These are phyloP conservation scores for Diaporthe destruens DNA, from an alignment of 2,329 filamentous ascomycete genomes.

Conservation along the genomic window DNA sequence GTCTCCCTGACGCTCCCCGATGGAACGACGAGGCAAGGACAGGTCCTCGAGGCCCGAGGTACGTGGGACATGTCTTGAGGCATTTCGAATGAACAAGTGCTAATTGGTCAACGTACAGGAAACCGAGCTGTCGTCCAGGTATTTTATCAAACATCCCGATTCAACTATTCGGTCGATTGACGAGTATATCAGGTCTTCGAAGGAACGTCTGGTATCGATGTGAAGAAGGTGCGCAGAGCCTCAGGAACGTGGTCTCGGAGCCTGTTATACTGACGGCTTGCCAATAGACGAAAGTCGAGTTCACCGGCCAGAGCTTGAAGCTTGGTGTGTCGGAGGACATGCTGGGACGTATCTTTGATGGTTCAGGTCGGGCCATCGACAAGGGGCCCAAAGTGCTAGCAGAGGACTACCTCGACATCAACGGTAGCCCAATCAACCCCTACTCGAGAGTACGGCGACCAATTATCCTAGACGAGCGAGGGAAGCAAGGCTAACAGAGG, in stretches of 20 bases:
- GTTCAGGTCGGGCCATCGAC: slow-evolving; percentile 97
- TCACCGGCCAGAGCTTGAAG: slow-evolving; percentile 96
- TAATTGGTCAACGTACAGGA: slow-evolving; percentile 64
- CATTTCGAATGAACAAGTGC: slow-evolving; percentile 29
- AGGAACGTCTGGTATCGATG: slow-evolving; percentile 96
- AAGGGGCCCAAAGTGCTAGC: slow-evolving; percentile 98
- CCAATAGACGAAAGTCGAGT: slow-evolving; percentile 92
- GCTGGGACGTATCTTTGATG: slow-evolving; percentile 98
- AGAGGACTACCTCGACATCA: slow-evolving; percentile 99
- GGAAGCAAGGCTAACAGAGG: slow-evolving; percentile 42
- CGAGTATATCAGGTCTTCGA: slow-evolving; percentile 83
- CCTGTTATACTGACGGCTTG: slow-evolving; percentile 33
- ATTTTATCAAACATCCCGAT: slow-evolving; percentile 47
- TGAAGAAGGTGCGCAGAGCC: slow-evolving; percentile 83
- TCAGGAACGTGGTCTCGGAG: background rate
- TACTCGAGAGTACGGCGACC: slow-evolving; percentile 83
- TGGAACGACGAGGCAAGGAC: slow-evolving; percentile 92
- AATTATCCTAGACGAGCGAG: background rate
- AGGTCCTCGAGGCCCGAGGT: slow-evolving; percentile 98
- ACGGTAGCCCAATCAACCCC: slow-evolving; percentile 98
- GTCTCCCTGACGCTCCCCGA: slow-evolving; percentile 95
- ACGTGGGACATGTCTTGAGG: slow-evolving; percentile 46
- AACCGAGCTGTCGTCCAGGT: slow-evolving; percentile 96
- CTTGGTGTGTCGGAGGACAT: slow-evolving; percentile 99
- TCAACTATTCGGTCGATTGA: slow-evolving; percentile 46